Conservation (phyloP, 2,329 filamentous ascomycete species). For the Penicillium italicum region DNA sequence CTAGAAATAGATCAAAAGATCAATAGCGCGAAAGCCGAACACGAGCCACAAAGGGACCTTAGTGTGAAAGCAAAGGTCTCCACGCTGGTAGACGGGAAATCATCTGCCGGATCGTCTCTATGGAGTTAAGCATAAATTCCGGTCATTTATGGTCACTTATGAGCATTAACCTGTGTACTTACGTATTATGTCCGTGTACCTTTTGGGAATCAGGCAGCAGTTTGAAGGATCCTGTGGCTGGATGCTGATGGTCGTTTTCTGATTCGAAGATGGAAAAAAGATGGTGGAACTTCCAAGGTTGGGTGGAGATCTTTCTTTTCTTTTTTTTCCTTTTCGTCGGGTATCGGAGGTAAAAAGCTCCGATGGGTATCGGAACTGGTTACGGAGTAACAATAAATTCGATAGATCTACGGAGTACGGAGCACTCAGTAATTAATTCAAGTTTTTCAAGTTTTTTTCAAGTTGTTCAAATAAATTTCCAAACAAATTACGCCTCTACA, state of each 20-base stretch:
- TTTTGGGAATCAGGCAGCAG: slow-evolving; percentile 18
- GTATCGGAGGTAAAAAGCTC: not conserved
- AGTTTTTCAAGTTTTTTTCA: too few relatives aligned
- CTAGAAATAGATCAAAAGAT: slow-evolving; percentile 3
- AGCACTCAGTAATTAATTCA: too few relatives aligned
- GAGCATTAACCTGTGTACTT: slow-evolving; percentile 3
- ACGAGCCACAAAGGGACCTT: not conserved
- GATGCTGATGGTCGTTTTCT: slow-evolving; percentile 1
- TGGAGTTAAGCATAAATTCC: slow-evolving; percentile 12
- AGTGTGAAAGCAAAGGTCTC: not conserved
- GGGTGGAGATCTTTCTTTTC: slow-evolving; percentile 1
- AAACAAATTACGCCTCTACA: slow-evolving; percentile 9
- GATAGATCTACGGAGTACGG: too few relatives aligned
- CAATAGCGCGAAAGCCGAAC: slow-evolving; percentile 4
- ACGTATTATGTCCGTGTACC: not conserved
- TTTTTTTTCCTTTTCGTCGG: not conserved
- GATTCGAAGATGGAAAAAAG: not conserved
- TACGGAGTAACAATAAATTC: too few relatives aligned
- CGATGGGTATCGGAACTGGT: not conserved
- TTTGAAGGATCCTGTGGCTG: slow-evolving; percentile 16
- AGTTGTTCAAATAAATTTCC: too few relatives aligned
- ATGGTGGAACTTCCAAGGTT: slow-evolving; percentile 2
- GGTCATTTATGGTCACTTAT: slow-evolving; percentile 4
- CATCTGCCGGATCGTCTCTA: slow-evolving; percentile 8
- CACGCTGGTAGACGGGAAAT: not conserved